A percentile compares a stretch with the other conserved stretches of the same genome.
Conservation (phyloP, 1,139 yeast species). For the Suhomyces atakaporum region DNA sequence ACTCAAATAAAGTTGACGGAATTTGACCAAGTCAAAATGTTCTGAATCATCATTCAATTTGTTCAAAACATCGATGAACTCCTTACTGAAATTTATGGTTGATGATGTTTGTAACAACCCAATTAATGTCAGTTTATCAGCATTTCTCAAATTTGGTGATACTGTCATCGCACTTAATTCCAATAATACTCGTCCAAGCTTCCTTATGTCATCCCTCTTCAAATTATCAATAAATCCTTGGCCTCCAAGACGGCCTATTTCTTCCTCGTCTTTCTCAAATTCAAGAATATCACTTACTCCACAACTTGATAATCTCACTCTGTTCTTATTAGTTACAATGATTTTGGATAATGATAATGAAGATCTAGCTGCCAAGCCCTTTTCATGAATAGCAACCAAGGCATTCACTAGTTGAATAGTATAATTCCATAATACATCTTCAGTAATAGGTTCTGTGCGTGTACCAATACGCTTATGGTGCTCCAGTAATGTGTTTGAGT, state of each 20-base stretch:
- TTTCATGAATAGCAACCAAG: conserved; percentile 59
- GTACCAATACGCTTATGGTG: conserved; percentile 32
- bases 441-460: conserved; percentile 54
- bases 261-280: conserved; percentile 36
- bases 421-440: conserved; percentile 72
- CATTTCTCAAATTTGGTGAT: conserved; percentile 27
- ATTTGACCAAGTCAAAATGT: conserved; percentile 14
- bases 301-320: conserved; percentile 70
- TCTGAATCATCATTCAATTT: conserved; percentile 11
- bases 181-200: conserved; percentile 61
- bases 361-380: conserved; percentile 62
- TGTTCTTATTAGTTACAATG: conserved; percentile 67
- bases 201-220: conserved; percentile 55
- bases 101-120: conserved; percentile 21
- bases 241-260: conserved; percentile 20
- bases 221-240: conserved; percentile 22
- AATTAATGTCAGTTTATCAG: conserved; percentile 13
- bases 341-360: conserved; percentile 66
- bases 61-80: conserved; percentile 20
- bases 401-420: conserved; percentile 74
- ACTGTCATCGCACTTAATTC: conserved; percentile 52
- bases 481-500: conserved; percentile 59
- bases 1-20: conserved; percentile 30
- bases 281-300: conserved; percentile 72
- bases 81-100: conserved; percentile 23